Evolutionary conservation across 2,329 filamentous ascomycete species (phyloP).

Genomic region (Diaporthe sp.): DNA sequence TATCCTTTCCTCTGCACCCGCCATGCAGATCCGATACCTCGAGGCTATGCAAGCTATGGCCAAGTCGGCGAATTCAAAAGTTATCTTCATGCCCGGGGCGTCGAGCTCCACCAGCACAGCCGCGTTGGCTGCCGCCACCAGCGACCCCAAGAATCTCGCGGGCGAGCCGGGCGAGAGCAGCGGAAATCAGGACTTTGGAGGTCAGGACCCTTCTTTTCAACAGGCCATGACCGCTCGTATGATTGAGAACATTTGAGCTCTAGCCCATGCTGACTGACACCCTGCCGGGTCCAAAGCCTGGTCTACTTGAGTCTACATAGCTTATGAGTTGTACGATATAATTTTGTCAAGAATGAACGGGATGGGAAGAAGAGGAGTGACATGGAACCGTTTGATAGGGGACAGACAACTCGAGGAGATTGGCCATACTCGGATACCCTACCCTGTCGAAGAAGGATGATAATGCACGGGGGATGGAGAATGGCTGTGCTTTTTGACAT

Average conservation of each 20-base stretch:
- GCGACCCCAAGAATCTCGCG: slow-evolving; percentile 47
- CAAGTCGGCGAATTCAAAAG: slow-evolving; percentile 88
- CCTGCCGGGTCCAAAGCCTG: slow-evolving; percentile 27
- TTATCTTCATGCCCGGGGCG: slow-evolving; percentile 81
- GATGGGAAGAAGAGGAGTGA: background rate
- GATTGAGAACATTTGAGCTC: slow-evolving; percentile 82
- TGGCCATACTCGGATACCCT: slow-evolving; percentile 1
- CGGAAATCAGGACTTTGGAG: slow-evolving; percentile 59
- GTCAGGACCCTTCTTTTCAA: slow-evolving; percentile 73
- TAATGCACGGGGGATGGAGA: background rate
- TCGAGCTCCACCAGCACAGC: slow-evolving; percentile 63
- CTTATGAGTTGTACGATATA: slow-evolving; percentile 28
- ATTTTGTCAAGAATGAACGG: background rate
- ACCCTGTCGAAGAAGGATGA: background rate
- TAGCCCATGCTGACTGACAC: slow-evolving; percentile 30
- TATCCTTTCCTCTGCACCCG: slow-evolving; percentile 89
- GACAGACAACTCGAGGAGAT: background rate
- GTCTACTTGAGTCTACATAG: slow-evolving; percentile 28
- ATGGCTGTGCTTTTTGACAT: slow-evolving; percentile 27
- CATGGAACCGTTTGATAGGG: background rate
- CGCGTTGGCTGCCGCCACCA: slow-evolving; percentile 55
- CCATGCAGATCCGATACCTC: slow-evolving; percentile 98
- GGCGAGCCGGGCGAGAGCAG: slow-evolving; percentile 56
- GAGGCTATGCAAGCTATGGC: slow-evolving; percentile 99
- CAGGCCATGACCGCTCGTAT: slow-evolving; percentile 83